Evolutionary conservation across 2,329 filamentous ascomycete species (phyloP).

Genomic region (Berkeleyomyces basicola): DNA sequence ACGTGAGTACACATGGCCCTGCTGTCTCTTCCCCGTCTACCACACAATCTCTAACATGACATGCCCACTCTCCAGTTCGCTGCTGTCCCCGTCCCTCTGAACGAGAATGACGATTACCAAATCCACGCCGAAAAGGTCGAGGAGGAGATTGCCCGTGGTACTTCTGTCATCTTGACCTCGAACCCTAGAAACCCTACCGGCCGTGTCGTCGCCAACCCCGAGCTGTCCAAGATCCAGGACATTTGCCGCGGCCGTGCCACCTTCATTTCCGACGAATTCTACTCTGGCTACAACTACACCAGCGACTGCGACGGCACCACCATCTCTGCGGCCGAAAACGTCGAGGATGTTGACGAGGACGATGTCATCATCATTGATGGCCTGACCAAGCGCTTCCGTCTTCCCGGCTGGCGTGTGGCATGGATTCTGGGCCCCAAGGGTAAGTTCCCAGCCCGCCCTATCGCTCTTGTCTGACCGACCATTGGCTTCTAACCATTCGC

Average conservation of each 20-base stretch:
- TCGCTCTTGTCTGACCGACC: no score
- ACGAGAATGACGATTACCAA: conserved; percentile 75
- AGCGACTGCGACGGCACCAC: conserved; percentile 79
- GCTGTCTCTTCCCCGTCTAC: background rate
- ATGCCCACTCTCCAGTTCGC: conserved; percentile 43
- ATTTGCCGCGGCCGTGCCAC: conserved; percentile 82
- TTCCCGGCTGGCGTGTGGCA: conserved; percentile 90
- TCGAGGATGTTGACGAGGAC: conserved; percentile 76
- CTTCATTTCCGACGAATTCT: conserved; percentile 92
- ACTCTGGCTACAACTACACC: conserved; percentile 91
- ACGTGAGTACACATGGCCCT: conserved; percentile 32
- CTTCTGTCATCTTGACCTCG: conserved; percentile 78
- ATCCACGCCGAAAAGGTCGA: conserved; percentile 88
- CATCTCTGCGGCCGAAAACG: conserved; percentile 76
- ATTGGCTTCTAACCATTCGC: background rate
- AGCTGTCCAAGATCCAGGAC: conserved; percentile 81
- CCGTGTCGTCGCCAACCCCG: conserved; percentile 67
- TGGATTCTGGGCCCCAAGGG: conserved; percentile 87
- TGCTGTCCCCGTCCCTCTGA: conserved; percentile 70
- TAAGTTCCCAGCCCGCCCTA: conserved; percentile 16
- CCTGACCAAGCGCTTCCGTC: conserved; percentile 87
- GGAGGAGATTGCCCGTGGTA: conserved; percentile 74
- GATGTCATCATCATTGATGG: conserved; percentile 92
- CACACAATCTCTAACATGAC: background rate
- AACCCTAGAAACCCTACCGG: conserved; percentile 94